Evolutionary conservation across 2,329 filamentous ascomycete species (phyloP), one percentile per base, ranked within the genome.

Genomic region (Sphaerulina musiva): DNA sequence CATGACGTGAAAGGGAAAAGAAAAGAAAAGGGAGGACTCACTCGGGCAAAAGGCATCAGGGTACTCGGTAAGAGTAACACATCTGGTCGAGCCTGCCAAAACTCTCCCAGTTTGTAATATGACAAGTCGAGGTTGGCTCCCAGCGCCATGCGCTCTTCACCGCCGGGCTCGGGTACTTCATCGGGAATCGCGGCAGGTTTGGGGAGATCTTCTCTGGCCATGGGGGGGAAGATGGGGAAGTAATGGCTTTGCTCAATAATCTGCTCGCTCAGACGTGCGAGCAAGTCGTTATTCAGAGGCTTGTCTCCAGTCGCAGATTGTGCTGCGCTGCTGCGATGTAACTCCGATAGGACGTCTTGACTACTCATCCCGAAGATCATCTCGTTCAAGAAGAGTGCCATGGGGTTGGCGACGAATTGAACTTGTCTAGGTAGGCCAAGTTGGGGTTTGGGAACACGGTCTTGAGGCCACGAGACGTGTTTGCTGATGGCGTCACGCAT

Each of bases 181-280:
- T 63, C 64, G 0, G 69, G 83, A 1, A 82, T 64, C 0, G 55
- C 57, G 2, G 62, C 57, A 12, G 65, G 82, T 68, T 80, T 85
- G 31, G 85, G 83, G 52, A 89, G 73, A 60, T 75, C 81, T 54
- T 81, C 78, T 46, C 90, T 79, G 48, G 86, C 83, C 10, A 84
- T 79, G 0, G 92, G 84, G 5, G 93, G 93, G 66, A 91, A 96
- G 0, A 97, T 73, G 0, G 93, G 93, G 65, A 89, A 89, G 71
- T 91, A 97, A 67, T 93, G 90, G 6, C 91, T 78, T 73, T 97
- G 93, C 71, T 95, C 87, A 54, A 98, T 81, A 14, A 98, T 71
- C 62, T 93, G 85, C 17, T 83, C 80, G 5, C 86, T 82, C 45
- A 91, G 72, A n/a, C 92, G 76, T 12, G 84, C 82, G 64, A 92